A percentile compares a stretch with the other conserved stretches of the same genome.
These are phyloP conservation scores for Penicillium crystallinum DNA, from an alignment of 495 filamentous ascomycete species.

Conservation along the genomic window DNA sequence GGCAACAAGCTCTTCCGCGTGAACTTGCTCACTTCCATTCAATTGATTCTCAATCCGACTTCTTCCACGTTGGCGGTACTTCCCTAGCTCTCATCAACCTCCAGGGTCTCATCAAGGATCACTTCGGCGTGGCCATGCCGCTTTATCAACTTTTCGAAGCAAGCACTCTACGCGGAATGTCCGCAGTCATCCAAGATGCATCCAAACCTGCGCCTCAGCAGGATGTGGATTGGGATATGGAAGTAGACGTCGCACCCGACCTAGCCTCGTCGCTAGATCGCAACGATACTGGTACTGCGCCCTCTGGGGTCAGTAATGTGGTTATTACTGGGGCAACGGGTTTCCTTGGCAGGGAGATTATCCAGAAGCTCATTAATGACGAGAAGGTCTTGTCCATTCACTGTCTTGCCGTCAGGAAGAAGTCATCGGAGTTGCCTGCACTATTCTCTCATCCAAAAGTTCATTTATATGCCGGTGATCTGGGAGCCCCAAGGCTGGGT, in stretches of 20 bases:
- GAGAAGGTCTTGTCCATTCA: conserved; percentile 18
- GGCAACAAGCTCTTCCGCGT: conserved; percentile 21
- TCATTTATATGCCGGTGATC: conserved; percentile 33
- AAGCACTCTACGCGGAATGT: conserved; percentile 34
- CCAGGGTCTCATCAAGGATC: conserved; percentile 20
- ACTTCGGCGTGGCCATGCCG: conserved; percentile 17
- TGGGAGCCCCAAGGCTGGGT: conserved; percentile 29
- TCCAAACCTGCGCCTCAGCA: background rate
- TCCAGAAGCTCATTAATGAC: conserved; percentile 20
- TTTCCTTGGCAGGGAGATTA: conserved; percentile 29
- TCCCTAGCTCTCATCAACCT: conserved; percentile 32
- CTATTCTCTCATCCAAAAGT: conserved; percentile 28
- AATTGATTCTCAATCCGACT: conserved; percentile 23
- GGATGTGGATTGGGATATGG: conserved; percentile 22
- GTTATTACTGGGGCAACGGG: conserved; percentile 34
- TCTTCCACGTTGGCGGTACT: conserved; percentile 38
- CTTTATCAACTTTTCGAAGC: conserved; percentile 31
- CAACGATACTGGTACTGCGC: background rate
- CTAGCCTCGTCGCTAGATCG: background rate
- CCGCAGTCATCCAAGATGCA: conserved; percentile 6
- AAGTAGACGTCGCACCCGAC: conserved; percentile 2
- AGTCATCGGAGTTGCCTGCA: background rate
- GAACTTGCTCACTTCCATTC: conserved; percentile 3
- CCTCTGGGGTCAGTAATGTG: conserved; percentile 7
- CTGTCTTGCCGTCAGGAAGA: conserved; percentile 29